phyloP scores from a whole-genome alignment of 2,329 filamentous ascomycete species.

The Colletotrichum kahawae region DNA sequence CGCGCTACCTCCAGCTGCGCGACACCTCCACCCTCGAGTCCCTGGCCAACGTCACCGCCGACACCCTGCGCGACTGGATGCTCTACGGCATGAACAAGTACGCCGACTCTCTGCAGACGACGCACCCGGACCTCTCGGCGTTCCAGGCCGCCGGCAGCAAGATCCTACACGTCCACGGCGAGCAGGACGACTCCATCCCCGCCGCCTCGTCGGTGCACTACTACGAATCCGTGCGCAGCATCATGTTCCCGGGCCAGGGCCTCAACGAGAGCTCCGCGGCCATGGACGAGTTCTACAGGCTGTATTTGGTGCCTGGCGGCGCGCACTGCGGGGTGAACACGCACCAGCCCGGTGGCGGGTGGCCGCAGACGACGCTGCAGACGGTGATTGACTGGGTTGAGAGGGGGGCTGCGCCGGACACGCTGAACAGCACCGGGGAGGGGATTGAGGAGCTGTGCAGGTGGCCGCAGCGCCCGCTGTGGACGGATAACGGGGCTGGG shows the following conservation, averaged over 20 bases:
- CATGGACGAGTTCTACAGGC: conserved; percentile 44
- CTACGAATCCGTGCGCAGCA: conserved; percentile 45
- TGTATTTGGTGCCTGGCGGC: conserved; percentile 51
- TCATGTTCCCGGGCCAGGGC: conserved; percentile 49
- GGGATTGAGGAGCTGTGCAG: conserved; percentile 38
- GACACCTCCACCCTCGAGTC: conserved; percentile 38
- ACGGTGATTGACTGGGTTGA: conserved; percentile 58
- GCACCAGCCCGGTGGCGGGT: conserved; percentile 38
- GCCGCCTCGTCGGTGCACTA: conserved; percentile 38
- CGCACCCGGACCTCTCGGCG: conserved; percentile 36
- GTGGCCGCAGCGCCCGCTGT: conserved; percentile 47
- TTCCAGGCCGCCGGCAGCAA: conserved; percentile 44
- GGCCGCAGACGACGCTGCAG: conserved; percentile 42
- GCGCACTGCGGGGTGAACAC: conserved; percentile 55
- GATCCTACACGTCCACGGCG: conserved; percentile 46
- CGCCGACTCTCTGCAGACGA: conserved; percentile 29
- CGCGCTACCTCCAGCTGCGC: conserved; percentile 40
- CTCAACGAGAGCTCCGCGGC: conserved; percentile 29
- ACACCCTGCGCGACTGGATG: conserved; percentile 59
- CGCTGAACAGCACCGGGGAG: conserved; percentile 45
- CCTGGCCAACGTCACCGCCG: conserved; percentile 53
- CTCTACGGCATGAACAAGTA: conserved; percentile 45
- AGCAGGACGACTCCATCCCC: conserved; percentile 40
- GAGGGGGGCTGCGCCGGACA: conserved; percentile 47
- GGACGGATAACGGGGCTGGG: conserved; percentile 26